A percentile compares a stretch with the other conserved stretches of the same genome.
phyloP scores from a whole-genome alignment of 495 filamentous ascomycete species.

The Trichocladium antarcticum region DNA sequence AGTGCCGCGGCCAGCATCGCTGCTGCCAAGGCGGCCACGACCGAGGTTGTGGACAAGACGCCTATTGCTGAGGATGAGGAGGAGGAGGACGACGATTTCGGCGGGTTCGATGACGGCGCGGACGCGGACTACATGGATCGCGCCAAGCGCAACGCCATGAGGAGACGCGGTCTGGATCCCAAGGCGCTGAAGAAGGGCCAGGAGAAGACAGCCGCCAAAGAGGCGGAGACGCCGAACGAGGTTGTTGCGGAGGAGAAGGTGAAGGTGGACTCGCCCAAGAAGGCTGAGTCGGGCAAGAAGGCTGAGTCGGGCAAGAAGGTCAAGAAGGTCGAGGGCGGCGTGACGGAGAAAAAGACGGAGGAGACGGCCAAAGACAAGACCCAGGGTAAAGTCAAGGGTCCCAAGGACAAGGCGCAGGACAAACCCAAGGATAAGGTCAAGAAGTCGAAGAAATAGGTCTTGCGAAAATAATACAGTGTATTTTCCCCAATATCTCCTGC shows the following conservation, averaged over 20 bases:
- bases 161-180: constrained; percentile 44
- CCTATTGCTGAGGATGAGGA: constrained; percentile 37
- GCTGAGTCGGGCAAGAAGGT: constrained; percentile 12
- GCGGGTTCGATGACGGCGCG: constrained; percentile 79
- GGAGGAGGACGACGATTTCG: constrained; percentile 50
- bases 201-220: constrained; percentile 13
- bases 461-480: constrained; percentile 2
- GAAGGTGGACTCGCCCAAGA: constrained; percentile 4
- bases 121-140: constrained; percentile 68
- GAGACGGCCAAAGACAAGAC: constrained; percentile 18
- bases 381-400: constrained; percentile 19
- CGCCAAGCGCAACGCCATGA: constrained; percentile 51
- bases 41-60: constrained; percentile 39
- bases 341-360: constrained; percentile 10
- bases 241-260: constrained; percentile 13
- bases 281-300: constrained; percentile 10
- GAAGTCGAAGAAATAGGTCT: constrained; percentile 9
- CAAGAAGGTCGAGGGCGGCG: constrained; percentile 1
- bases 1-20: constrained; percentile 11
- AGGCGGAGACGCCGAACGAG: constrained; percentile 12
- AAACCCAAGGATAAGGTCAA: constrained; percentile 14
- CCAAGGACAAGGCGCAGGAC: constrained; percentile 11
- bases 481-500: neutral
- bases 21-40: constrained; percentile 25
- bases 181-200: constrained; percentile 31